Conservation (phyloP, 257 asterid species). For the Primulina tabacum region DNA sequence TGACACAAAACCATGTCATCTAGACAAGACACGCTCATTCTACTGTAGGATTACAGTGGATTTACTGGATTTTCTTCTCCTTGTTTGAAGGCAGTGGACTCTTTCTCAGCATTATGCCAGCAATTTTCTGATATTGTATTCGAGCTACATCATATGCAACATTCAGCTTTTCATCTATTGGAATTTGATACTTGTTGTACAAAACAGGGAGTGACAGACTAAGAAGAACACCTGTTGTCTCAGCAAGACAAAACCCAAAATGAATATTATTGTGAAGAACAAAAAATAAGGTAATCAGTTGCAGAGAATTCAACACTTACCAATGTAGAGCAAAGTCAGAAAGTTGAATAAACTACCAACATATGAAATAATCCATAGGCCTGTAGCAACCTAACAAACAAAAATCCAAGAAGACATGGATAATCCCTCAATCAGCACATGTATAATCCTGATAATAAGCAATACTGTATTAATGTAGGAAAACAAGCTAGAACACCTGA, state of each 20-base stretch:
- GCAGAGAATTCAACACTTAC: conserved; percentile 40
- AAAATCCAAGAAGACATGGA: conserved; percentile 17
- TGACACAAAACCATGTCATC: neutral
- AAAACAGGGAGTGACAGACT: conserved; percentile 68
- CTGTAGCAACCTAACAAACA: conserved; percentile 57
- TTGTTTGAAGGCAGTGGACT: conserved; percentile 49
- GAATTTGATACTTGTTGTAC: conserved; percentile 75
- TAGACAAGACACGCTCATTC: neutral
- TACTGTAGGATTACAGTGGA: conserved; percentile 27
- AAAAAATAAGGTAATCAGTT: neutral
- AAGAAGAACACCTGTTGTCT: conserved; percentile 62
- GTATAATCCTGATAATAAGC: conserved; percentile 15
- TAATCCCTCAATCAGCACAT: conserved; percentile 19
- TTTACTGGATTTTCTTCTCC: conserved; percentile 74
- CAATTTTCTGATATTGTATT: conserved; percentile 52
- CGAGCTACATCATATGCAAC: conserved; percentile 42
- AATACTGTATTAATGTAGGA: conserved; percentile 9
- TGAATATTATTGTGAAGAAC: conserved; percentile 4
- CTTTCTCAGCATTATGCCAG: conserved; percentile 46
- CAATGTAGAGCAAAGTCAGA: conserved; percentile 63
- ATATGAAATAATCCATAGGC: conserved; percentile 65
- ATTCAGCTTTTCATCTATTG: conserved; percentile 64
- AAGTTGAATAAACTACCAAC: conserved; percentile 76
- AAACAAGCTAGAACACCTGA: conserved; percentile 50
- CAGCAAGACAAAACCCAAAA: conserved; percentile 5